A percentile compares a stretch with the other conserved stretches of the same genome.
Evolutionary conservation across 176 grass and related monocot species (phyloP).

Genomic region (Dendrocalamus sinicus): DNA sequence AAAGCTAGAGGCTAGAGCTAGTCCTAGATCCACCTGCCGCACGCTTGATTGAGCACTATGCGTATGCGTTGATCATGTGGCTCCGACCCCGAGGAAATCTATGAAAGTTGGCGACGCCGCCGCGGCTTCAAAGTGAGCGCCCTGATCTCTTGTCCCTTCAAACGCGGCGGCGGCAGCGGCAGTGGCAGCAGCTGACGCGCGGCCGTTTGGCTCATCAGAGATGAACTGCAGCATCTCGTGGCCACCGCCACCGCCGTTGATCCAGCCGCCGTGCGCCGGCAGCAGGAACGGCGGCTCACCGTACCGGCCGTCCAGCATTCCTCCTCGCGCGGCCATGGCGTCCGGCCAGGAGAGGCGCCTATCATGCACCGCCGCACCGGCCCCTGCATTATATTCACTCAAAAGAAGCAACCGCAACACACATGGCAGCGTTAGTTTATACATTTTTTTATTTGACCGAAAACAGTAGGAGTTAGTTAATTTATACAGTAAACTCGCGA

Average conservation of each 20-base stretch:
- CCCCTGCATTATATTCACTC: conserved; percentile 2
- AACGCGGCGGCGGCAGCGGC: background rate
- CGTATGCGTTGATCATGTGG: conserved; percentile 56
- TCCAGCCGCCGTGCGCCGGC: conserved; percentile 19
- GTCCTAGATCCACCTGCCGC: conserved; percentile 41
- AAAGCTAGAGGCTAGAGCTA: conserved; percentile 30
- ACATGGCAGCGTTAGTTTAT: background rate
- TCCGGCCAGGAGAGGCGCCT: conserved; percentile 10
- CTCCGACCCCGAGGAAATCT: conserved; percentile 94
- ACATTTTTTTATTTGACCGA: background rate
- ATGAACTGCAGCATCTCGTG: conserved; percentile 35
- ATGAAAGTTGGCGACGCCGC: conserved; percentile 66
- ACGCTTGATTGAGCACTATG: conserved; percentile 12
- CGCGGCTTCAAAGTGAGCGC: conserved; percentile 29
- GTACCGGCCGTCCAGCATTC: conserved; percentile 6
- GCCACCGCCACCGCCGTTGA: background rate
- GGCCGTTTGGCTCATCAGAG: background rate
- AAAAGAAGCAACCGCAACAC: background rate
- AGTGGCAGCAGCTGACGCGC: background rate
- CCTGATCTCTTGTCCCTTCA: conserved; percentile 32
- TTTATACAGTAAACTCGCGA: background rate
- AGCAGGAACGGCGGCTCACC: conserved; percentile 23
- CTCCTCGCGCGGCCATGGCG: conserved; percentile 23
- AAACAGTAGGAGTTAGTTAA: background rate
- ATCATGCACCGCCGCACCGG: background rate